Base-by-base conservation (phyloP, 371 early-diverging fungal genomes). In the Lichtheimia corymbifera region DNA sequence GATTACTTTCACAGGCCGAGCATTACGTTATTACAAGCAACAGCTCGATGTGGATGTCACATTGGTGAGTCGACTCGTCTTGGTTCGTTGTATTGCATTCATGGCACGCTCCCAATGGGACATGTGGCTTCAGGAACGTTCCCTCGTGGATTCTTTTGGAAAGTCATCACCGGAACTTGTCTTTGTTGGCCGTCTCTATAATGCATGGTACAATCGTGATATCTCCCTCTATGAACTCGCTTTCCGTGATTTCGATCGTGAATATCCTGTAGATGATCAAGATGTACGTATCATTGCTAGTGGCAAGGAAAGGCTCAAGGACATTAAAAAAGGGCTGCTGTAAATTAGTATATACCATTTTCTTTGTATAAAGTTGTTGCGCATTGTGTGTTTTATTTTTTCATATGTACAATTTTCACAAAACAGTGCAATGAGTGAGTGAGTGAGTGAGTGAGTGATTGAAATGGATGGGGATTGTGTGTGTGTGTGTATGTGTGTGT, bases 211-310 rank as follows among this genome's bases (percentile, higher is more conserved):
- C 1, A 18, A 43, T 13, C n/a, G n/a, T 14, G 52, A 59, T 17
- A 24, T 24, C 15, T 20, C 40, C 12, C 18, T 51, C 1, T 59
- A 51, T 40, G 51, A 59, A 24, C n/a, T 25, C 11, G 35, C 59
- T 28, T 25, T 30, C 5, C 50, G 59, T 14, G 59, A 59, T 1
- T 52, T 50, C n/a, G 59, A 59, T 25, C 50, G 59, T 7, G 50
- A 35, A 4, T 50, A 35, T 14, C 43, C 50, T 7, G 28, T 59
- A 43, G 28, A 45, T 15, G 58, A 57, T 35, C 47, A 57, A 25
- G 47, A 57, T 45, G 47, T 57, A 9, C 11, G 49, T 18, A 45
- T 57, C 15, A 17, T 57, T n/a, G 17, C 30, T 11, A 18, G 12
- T 13, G 58, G 25, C 44, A 57, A 57, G 28, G 49, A 45, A 49